A percentile compares a stretch with the other conserved stretches of the same genome.
phyloP scores from a whole-genome alignment of 768 basidiomycete genomes.

The Sarcodon sp. region DNA sequence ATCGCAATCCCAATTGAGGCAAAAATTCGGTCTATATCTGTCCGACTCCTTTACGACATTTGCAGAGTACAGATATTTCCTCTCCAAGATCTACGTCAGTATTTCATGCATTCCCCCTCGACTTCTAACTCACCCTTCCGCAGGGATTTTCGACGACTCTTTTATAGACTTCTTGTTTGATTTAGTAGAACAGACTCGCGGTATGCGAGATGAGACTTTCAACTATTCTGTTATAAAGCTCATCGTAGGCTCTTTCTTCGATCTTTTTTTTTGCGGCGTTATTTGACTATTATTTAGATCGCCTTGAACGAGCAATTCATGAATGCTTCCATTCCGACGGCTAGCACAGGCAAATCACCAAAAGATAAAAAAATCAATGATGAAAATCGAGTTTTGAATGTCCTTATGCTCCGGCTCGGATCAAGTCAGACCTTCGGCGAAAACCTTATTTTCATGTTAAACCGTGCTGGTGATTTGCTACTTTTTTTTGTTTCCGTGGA shows the following conservation, averaged over 20 bases:
- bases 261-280: not conserved
- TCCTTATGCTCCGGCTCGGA: slow-evolving; percentile 74
- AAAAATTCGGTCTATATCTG: slow-evolving; percentile 58
- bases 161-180: slow-evolving; percentile 90
- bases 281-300: slow-evolving; percentile 34
- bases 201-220: slow-evolving; percentile 82
- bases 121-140: not conserved
- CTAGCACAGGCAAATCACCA: slow-evolving; percentile 6
- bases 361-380: slow-evolving; percentile 22
- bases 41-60: slow-evolving; percentile 81
- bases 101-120: not conserved
- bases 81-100: slow-evolving; percentile 66
- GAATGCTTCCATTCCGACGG: slow-evolving; percentile 56
- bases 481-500: not conserved
- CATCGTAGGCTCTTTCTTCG: slow-evolving; percentile 47
- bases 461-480: slow-evolving; percentile 66
- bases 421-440: slow-evolving; percentile 94
- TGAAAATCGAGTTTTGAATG: slow-evolving; percentile 70
- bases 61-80: slow-evolving; percentile 83
- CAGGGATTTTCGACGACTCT: slow-evolving; percentile 67
- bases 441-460: slow-evolving; percentile 98
- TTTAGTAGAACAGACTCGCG: slow-evolving; percentile 83
- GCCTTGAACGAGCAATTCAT: slow-evolving; percentile 98
- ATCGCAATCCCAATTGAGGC: slow-evolving; percentile 67
- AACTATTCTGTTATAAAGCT: slow-evolving; percentile 95